Percentiles rank a stretch among this genome's conserved stretches.
These are phyloP conservation scores for Incumbomyces lentus DNA, from an alignment of 2,329 filamentous ascomycete species.

Conservation along the genomic window DNA sequence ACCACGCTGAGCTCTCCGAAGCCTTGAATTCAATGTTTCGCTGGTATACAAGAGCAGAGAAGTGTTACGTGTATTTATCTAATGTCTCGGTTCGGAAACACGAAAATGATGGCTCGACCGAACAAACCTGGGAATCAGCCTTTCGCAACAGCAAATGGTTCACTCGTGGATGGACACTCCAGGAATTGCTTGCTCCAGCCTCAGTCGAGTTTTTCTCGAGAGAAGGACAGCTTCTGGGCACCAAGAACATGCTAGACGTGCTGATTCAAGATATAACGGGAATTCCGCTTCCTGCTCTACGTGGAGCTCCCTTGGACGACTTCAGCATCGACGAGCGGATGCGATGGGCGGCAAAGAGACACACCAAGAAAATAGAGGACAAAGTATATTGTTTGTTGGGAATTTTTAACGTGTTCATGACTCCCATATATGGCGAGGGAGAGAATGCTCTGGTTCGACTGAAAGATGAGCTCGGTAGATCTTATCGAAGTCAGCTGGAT, in stretches of 20 bases:
- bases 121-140: background rate
- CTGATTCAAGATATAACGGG: conserved; percentile 20
- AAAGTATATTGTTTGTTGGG: conserved; percentile 23
- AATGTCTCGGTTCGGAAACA: conserved; percentile 12
- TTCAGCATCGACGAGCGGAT: conserved; percentile 20
- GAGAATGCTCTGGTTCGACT: conserved; percentile 19
- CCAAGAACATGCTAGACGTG: conserved; percentile 17
- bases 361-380: conserved; percentile 22
- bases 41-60: conserved; percentile 19
- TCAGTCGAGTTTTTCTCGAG: conserved; percentile 21
- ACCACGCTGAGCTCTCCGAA: conserved; percentile 8
- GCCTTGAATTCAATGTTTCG: conserved; percentile 19
- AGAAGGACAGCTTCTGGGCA: conserved; percentile 15
- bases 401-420: conserved; percentile 23
- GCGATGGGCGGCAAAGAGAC: conserved; percentile 14
- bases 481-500: background rate
- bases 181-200: conserved; percentile 22
- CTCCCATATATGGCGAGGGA: conserved; percentile 26
- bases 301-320: conserved; percentile 10
- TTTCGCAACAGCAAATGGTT: conserved; percentile 12
- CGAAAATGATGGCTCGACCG: background rate
- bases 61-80: conserved; percentile 13
- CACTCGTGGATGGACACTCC: no score
- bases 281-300: conserved; percentile 17
- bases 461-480: conserved; percentile 20